Evolutionary conservation across 2,329 filamentous ascomycete species (phyloP).

Genomic region (Colletotrichum viniferum): DNA sequence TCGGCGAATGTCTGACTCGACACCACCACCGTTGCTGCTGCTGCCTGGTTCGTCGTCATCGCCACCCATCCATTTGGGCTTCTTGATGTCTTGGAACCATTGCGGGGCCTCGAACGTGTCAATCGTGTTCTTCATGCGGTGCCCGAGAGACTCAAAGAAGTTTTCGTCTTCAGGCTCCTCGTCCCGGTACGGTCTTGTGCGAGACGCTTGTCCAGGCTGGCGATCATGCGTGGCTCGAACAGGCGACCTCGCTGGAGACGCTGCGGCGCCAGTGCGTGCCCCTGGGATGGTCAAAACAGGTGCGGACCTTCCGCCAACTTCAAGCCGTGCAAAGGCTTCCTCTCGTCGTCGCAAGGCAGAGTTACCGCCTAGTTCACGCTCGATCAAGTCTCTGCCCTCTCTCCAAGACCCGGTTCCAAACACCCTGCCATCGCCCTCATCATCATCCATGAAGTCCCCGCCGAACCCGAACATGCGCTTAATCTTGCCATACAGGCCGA

Average conservation of each 20-base stretch:
- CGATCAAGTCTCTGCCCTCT: slow-evolving; percentile 88
- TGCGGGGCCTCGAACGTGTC: slow-evolving; percentile 81
- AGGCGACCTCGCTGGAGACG: slow-evolving; percentile 45
- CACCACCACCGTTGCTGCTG: slow-evolving; percentile 24
- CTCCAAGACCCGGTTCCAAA: slow-evolving; percentile 87
- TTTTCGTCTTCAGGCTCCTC: slow-evolving; percentile 73
- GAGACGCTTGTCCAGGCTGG: slow-evolving; percentile 27
- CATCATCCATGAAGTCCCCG: slow-evolving; percentile 74
- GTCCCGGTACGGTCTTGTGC: slow-evolving; percentile 32
- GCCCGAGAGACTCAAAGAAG: slow-evolving; percentile 82
- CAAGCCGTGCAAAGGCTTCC: slow-evolving; percentile 41
- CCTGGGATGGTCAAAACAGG: slow-evolving; percentile 55
- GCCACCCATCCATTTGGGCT: slow-evolving; percentile 81
- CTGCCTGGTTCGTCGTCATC: slow-evolving; percentile 46
- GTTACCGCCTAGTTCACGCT: slow-evolving; percentile 77
- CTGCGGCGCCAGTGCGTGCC: slow-evolving; percentile 33
- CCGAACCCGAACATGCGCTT: slow-evolving; percentile 81
- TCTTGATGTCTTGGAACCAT: slow-evolving; percentile 81
- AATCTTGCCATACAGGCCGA: slow-evolving; percentile 86
- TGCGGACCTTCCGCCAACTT: slow-evolving; percentile 38
- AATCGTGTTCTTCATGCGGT: slow-evolving; percentile 89
- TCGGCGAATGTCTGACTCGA: slow-evolving; percentile 51
- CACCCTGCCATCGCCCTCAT: slow-evolving; percentile 65
- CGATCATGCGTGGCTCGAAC: slow-evolving; percentile 44
- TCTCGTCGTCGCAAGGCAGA: slow-evolving; percentile 56